Conservation (phyloP, 1,284 basidiomycete genomes). For the Boletellus sp. region DNA sequence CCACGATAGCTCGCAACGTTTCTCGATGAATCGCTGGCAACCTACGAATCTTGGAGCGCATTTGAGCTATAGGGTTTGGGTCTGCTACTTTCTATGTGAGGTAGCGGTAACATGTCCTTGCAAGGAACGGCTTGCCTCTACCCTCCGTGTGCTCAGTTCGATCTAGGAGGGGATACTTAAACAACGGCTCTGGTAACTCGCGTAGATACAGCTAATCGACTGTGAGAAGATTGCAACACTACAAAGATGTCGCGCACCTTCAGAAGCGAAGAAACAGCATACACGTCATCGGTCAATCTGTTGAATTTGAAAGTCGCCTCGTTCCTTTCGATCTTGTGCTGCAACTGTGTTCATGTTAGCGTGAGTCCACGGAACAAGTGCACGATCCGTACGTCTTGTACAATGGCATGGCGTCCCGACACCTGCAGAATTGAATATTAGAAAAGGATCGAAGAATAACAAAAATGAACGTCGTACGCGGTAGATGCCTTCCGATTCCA, state of each 20-base stretch:
- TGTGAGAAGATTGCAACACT: conserved; percentile 10
- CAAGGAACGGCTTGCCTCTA: conserved; percentile 46
- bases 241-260: conserved; percentile 55
- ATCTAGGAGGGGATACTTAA: conserved; percentile 81
- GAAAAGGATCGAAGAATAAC: background rate
- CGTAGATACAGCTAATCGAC: conserved; percentile 73
- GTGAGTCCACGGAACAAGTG: background rate
- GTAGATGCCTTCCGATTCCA: conserved; percentile 85
- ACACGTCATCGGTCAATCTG: conserved; percentile 76
- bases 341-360: conserved; percentile 50
- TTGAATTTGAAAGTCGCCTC: conserved; percentile 84
- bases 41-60: conserved; percentile 80
- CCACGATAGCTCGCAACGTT: conserved; percentile 82
- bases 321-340: conserved; percentile 87
- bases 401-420: conserved; percentile 80
- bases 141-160: conserved; percentile 80
- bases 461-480: conserved; percentile 46
- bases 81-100: conserved; percentile 52
- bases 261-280: conserved; percentile 85
- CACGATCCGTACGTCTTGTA: conserved; percentile 62
- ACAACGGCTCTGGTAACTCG: conserved; percentile 91
- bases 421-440: conserved; percentile 45
- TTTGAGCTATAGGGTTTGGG: conserved; percentile 65
- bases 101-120: background rate
- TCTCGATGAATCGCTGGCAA: conserved; percentile 86